Conservation (phyloP, 768 basidiomycete genomes). For the Sistotremastrum suecicum region DNA sequence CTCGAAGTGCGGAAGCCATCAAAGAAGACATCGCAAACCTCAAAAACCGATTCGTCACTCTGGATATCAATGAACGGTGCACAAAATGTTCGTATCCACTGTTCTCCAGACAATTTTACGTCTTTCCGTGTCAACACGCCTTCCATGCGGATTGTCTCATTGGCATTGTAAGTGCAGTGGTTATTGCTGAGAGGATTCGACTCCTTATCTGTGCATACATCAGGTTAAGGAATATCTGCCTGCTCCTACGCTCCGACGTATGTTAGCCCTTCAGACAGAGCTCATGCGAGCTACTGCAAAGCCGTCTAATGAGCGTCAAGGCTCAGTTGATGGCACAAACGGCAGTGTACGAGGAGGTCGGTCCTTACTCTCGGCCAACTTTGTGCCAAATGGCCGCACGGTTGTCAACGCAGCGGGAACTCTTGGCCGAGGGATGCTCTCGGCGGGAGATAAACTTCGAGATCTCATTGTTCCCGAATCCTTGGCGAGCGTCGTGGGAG, state of each 20-base stretch:
- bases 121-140: constrained; percentile 94
- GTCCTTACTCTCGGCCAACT: constrained; percentile 63
- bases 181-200: background rate
- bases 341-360: constrained; percentile 42
- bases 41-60: constrained; percentile 81
- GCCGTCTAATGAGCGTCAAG: constrained; percentile 11
- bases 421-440: constrained; percentile 67
- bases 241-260: constrained; percentile 65
- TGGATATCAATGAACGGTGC: constrained; percentile 79
- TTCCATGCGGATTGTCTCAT: constrained; percentile 98
- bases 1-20: constrained; percentile 82
- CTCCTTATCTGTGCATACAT: background rate
- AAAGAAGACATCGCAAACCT: constrained; percentile 80
- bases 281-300: constrained; percentile 43
- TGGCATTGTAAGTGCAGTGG: constrained; percentile 54
- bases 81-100: constrained; percentile 64
- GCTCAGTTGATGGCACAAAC: constrained; percentile 20
- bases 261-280: constrained; percentile 75
- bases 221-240: constrained; percentile 91
- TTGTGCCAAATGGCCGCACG: constrained; percentile 32
- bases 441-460: constrained; percentile 77
- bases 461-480: constrained; percentile 93
- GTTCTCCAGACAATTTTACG: constrained; percentile 87
- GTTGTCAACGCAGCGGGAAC: constrained; percentile 52
- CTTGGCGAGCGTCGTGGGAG: constrained; percentile 60